Evolutionary conservation across 2,329 filamentous ascomycete species (phyloP), one percentile per base, ranked within the genome.

Genomic region (Orbilia blumenaviensis): DNA sequence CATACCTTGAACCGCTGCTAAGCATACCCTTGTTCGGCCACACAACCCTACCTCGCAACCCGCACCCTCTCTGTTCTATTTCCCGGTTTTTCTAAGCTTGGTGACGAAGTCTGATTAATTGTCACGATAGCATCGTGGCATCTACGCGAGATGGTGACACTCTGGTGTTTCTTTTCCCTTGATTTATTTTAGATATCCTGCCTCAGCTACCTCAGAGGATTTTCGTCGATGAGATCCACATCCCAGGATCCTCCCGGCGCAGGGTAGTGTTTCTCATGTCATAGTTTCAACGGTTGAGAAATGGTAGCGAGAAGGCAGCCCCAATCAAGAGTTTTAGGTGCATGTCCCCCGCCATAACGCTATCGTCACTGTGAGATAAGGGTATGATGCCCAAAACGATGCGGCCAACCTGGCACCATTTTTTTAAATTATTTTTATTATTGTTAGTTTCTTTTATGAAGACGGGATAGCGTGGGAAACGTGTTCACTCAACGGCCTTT

Each of bases 291-390:
- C n/a, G 21, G 27, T 46, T 14, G 56, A 61, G 48, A 61, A 42
- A 29, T 60, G 60, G 34, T 46, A 72, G 29, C 48, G n/a, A 46
- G 42, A 48, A 34, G n/a, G 12, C 34, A 48, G 36, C 58, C 44
- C 44, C 34, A 32, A 41, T 61, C 52, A 56, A 32, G 52, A 56
- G 52, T 38, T 38, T 56, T 32, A 56, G 29, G 46, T 14, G 29
- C 25, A 52, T 48, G 18, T 2, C 46, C 52, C 52, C n/a, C n/a
- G n/a, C n/a, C n/a, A n/a, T n/a, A n/a, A n/a, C 29, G 21, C 66
- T 46, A 76, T 76, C 72, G 72, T 76, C 72, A 76, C 72, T 60
- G 32, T 76, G 72, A 76, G 56, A 52, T 69, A 76, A 69, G 63
- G 46, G 64, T 34, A 61, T 32, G 38, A 42, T 42, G 38, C 34